Conservation (phyloP, 768 basidiomycete genomes). For the Collybia sordida region DNA sequence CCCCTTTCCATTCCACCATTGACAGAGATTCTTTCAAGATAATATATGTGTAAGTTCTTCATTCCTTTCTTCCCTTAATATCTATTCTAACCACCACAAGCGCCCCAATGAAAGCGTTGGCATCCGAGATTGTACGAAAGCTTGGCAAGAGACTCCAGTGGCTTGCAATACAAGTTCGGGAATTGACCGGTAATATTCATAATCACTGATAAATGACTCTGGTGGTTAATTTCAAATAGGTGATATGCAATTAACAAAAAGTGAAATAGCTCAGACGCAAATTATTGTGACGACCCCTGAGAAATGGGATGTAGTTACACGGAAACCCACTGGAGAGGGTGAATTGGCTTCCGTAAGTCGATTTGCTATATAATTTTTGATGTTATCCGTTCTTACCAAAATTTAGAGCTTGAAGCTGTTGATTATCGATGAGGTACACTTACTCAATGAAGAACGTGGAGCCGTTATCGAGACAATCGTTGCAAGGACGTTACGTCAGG, state of each 20-base stretch:
- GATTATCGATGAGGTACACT: slow-evolving; percentile 97
- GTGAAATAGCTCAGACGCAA: slow-evolving; percentile 93
- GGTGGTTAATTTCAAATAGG: slow-evolving; percentile 43
- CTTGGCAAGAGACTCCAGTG: slow-evolving; percentile 86
- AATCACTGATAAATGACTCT: background rate
- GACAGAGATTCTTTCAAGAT: slow-evolving; percentile 83
- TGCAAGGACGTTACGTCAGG: slow-evolving; percentile 90
- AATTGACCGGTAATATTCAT: slow-evolving; percentile 70
- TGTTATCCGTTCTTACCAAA: background rate
- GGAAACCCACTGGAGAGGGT: slow-evolving; percentile 95
- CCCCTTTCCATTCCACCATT: slow-evolving; percentile 49
- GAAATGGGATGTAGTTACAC: slow-evolving; percentile 99
- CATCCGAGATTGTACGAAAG: slow-evolving; percentile 93
- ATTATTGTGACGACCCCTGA: slow-evolving; percentile 99
- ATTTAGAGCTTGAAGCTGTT: slow-evolving; percentile 84
- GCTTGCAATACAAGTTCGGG: slow-evolving; percentile 83
- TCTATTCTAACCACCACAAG: slow-evolving; percentile 31
- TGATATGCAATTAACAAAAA: slow-evolving; percentile 96
- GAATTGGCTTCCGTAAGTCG: slow-evolving; percentile 84
- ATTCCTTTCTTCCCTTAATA: background rate
- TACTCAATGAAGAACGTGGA: slow-evolving; percentile 96
- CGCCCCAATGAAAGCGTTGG: slow-evolving; percentile 98
- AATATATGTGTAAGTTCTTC: slow-evolving; percentile 80
- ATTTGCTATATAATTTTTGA: no score
- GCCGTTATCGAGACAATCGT: slow-evolving; percentile 99